Evolutionary conservation across 345 rosid genomes (phyloP).

Genomic region (Psidium guajava): DNA sequence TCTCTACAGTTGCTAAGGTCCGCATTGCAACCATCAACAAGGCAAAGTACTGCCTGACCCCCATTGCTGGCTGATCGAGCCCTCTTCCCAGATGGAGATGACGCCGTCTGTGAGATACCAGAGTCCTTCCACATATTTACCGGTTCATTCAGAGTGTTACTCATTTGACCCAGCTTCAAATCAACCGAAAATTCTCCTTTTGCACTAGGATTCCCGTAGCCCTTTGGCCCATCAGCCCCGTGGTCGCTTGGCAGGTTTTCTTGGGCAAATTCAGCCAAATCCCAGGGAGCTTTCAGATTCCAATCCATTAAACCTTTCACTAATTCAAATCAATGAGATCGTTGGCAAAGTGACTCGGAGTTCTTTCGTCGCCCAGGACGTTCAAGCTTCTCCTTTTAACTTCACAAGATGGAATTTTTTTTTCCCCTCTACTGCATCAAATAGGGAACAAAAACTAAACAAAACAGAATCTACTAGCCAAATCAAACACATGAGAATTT

Average conservation of each 20-base stretch:
- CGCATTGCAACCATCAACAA: constrained; percentile 60
- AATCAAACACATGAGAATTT: background rate
- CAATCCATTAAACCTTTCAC: constrained; percentile 51
- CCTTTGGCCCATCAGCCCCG: constrained; percentile 26
- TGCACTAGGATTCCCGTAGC: constrained; percentile 15
- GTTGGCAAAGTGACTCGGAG: background rate
- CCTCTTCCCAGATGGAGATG: constrained; percentile 40
- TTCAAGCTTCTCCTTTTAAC: constrained; percentile 1
- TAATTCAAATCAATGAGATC: background rate
- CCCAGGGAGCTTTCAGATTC: constrained; percentile 55
- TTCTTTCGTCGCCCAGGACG: background rate
- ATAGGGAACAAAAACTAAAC: background rate
- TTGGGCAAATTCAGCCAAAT: constrained; percentile 40
- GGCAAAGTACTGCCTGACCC: constrained; percentile 42
- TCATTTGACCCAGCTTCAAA: constrained; percentile 64
- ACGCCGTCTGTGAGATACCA: constrained; percentile 18
- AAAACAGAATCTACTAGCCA: background rate
- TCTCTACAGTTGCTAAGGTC: constrained; percentile 67
- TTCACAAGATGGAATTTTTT: background rate
- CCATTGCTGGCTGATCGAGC: constrained; percentile 34
- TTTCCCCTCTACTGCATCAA: constrained; percentile 1
- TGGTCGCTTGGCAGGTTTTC: constrained; percentile 28
- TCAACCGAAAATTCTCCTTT: constrained; percentile 54
- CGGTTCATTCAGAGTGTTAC: constrained; percentile 25
- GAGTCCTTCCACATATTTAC: constrained; percentile 33